These are phyloP conservation scores for Penicillium verhagenii DNA, from an alignment of 495 filamentous ascomycete species.

Conservation along the genomic window DNA sequence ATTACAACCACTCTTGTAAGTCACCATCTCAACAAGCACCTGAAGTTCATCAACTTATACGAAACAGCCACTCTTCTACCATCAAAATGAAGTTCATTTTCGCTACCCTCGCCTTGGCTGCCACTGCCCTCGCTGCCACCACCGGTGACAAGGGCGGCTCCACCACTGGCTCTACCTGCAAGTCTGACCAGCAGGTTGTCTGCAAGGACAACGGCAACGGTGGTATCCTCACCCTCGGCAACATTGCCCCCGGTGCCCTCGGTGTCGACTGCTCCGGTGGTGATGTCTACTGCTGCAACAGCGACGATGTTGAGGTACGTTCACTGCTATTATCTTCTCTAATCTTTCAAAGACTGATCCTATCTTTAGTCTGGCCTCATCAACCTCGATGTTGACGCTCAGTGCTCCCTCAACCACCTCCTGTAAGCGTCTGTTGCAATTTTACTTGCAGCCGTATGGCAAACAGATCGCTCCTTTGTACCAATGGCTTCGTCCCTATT, in stretches of 20 bases:
- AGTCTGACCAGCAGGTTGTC: constrained; percentile 9
- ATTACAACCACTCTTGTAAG: not conserved
- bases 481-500: not conserved
- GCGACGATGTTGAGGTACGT: constrained; percentile 7
- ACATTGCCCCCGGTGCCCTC: constrained; percentile 12
- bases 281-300: constrained; percentile 17
- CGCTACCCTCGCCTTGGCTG: constrained; percentile 1
- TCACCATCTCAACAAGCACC: not conserved
- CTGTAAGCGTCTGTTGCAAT: constrained; percentile 5
- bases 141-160: not conserved
- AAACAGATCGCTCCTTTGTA: not conserved
- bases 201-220: constrained; percentile 17
- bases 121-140: not conserved
- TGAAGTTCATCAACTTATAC: no score
- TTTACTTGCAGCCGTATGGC: not conserved
- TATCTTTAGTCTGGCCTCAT: constrained; percentile 2
- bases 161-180: not conserved
- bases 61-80: not conserved
- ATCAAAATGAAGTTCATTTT: constrained; percentile 11
- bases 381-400: constrained; percentile 9
- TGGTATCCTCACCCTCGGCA: constrained; percentile 15
- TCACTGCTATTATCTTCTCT: no score
- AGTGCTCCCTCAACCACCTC: constrained; percentile 10
- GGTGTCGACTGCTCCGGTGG: constrained; percentile 15
- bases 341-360: not conserved